These are phyloP conservation scores for Alopecurus myosuroides DNA, from an alignment of 176 grass and related monocot genomes.

Conservation along the genomic window DNA sequence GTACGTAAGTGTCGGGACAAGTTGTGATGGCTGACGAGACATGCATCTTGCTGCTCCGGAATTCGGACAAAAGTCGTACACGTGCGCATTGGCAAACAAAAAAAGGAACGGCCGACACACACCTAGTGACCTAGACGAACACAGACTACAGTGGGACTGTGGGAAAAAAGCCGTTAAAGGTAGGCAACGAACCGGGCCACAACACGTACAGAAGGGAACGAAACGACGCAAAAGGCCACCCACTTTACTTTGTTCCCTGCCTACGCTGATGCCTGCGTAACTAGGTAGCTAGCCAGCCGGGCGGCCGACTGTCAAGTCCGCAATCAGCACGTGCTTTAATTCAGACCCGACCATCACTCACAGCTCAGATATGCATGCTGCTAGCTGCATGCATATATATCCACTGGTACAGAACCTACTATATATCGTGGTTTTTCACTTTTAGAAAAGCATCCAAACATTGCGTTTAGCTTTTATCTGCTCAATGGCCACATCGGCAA, in stretches of 20 bases:
- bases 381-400: not conserved
- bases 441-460: not conserved
- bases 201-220: too few species aligned
- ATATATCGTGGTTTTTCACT: not conserved
- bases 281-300: not conserved
- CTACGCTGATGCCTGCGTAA: not conserved
- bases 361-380: not conserved
- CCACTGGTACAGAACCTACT: not conserved
- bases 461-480: not conserved
- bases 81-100: not conserved
- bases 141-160: not conserved
- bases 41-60: not conserved
- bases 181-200: not conserved
- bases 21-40: not conserved
- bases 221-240: not conserved
- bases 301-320: not conserved
- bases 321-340: not conserved
- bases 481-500: not conserved
- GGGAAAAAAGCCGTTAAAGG: not conserved
- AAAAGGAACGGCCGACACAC: not conserved
- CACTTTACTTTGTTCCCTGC: not conserved
- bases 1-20: not conserved
- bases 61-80: not conserved
- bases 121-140: too few species aligned
- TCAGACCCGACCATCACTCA: not conserved